Percentiles rank a stretch among this genome's conserved stretches.
phyloP scores from a whole-genome alignment of 768 basidiomycete genomes.

The Lentinus brumalis region DNA sequence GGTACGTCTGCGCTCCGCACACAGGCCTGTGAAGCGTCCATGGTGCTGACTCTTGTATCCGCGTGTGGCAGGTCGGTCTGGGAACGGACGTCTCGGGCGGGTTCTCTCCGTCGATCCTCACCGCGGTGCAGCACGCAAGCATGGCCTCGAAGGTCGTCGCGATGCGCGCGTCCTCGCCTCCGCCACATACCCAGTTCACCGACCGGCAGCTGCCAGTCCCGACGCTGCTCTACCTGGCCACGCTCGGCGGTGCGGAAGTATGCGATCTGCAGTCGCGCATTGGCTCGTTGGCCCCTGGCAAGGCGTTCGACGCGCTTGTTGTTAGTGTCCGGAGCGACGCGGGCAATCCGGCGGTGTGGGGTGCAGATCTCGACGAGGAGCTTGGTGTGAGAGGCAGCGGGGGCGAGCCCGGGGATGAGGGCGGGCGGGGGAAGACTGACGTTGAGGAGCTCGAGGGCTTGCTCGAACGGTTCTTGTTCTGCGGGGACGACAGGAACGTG shows the following conservation, averaged over 20 bases:
- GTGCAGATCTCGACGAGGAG: slow-evolving; percentile 36
- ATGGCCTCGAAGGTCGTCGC: slow-evolving; percentile 78
- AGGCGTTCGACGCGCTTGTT: slow-evolving; percentile 88
- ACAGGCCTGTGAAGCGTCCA: background rate
- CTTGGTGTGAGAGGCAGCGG: slow-evolving; percentile 16
- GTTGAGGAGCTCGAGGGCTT: slow-evolving; percentile 49
- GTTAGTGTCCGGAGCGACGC: slow-evolving; percentile 57
- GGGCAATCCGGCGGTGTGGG: slow-evolving; percentile 64
- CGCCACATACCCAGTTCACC: slow-evolving; percentile 38
- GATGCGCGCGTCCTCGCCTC: slow-evolving; percentile 39
- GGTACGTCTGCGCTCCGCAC: slow-evolving; percentile 41
- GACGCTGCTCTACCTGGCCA: slow-evolving; percentile 87
- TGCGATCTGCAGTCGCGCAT: slow-evolving; percentile 67
- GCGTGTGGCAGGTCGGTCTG: slow-evolving; percentile 71
- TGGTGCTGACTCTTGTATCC: background rate
- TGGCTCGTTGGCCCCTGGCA: slow-evolving; percentile 79
- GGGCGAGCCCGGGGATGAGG: slow-evolving; percentile 15
- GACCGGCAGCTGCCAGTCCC: slow-evolving; percentile 69
- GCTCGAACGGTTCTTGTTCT: slow-evolving; percentile 85
- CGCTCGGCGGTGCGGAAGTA: slow-evolving; percentile 86
- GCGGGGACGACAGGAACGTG: slow-evolving; percentile 87
- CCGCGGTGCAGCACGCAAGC: slow-evolving; percentile 72
- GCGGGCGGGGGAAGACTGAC: slow-evolving; percentile 30
- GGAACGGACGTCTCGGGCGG: slow-evolving; percentile 95
- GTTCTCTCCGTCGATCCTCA: slow-evolving; percentile 78